Evolutionary conservation across 2,329 filamentous ascomycete genomes (phyloP).

Genomic region (Sarocladium oryzae): DNA sequence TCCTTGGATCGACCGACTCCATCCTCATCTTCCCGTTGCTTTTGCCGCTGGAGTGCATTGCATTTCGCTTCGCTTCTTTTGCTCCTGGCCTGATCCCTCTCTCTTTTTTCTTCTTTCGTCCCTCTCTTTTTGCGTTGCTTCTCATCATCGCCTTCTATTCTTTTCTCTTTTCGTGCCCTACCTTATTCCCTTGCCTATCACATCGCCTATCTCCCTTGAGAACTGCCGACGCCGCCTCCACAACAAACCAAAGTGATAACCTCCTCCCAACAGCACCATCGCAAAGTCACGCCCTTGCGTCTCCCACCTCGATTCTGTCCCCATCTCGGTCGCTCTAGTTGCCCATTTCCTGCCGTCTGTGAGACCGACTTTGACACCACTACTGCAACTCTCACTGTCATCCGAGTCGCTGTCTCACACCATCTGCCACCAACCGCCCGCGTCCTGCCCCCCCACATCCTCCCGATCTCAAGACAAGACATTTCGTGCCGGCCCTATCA

Average conservation of each 20-base stretch:
- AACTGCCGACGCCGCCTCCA: no score
- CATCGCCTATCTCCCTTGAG: no score
- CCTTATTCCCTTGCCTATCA: no score
- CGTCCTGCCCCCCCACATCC: constrained; percentile 1
- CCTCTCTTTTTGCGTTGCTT: background rate
- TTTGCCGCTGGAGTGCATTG: background rate
- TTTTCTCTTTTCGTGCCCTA: background rate
- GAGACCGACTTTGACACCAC: background rate
- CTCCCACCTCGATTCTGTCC: background rate
- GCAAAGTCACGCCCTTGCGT: constrained; percentile 6
- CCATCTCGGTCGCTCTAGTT: background rate
- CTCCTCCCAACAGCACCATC: background rate
- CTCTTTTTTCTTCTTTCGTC: background rate
- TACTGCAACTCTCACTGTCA: constrained; percentile 1
- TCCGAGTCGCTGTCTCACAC: constrained; percentile 9
- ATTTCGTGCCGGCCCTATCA: background rate
- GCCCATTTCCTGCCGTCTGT: background rate
- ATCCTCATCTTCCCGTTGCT: constrained; percentile 13
- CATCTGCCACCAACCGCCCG: constrained; percentile 1
- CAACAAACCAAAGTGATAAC: background rate
- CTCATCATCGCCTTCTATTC: background rate
- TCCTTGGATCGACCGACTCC: background rate
- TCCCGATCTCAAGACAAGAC: constrained; percentile 7
- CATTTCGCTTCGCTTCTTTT: background rate
- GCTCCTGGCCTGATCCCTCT: background rate